Conservation (phyloP, 495 filamentous ascomycete genomes). For the Annulohypoxylon stygium region DNA sequence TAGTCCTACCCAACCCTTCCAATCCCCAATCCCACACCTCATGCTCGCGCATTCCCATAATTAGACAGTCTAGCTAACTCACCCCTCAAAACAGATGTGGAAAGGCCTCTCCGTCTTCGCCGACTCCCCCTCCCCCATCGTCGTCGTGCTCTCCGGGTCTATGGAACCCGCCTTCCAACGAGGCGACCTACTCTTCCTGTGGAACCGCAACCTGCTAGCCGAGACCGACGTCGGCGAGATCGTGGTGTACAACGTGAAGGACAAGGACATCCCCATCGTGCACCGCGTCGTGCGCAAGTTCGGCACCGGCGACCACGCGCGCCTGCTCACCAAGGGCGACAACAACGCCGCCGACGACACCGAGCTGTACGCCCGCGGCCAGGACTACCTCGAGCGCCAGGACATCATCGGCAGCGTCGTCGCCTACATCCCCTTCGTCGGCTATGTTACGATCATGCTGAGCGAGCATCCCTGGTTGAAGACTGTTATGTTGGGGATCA, state of each 20-base stretch:
- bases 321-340: constrained; percentile 95
- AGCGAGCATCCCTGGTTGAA: constrained; percentile 98
- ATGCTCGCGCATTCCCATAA: background rate
- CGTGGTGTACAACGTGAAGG: constrained; percentile 93
- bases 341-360: constrained; percentile 96
- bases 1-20: background rate
- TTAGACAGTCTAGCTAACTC: constrained; percentile 8
- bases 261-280: constrained; percentile 95
- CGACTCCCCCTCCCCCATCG: constrained; percentile 91
- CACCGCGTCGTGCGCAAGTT: constrained; percentile 85
- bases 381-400: constrained; percentile 85
- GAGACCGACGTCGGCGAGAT: constrained; percentile 86
- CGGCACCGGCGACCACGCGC: constrained; percentile 65
- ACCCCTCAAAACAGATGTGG: constrained; percentile 72
- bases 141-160: constrained; percentile 91
- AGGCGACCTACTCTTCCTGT: constrained; percentile 92
- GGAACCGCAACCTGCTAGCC: constrained; percentile 81
- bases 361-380: constrained; percentile 87
- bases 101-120: constrained; percentile 90
- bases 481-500: constrained; percentile 90
- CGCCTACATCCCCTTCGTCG: constrained; percentile 94
- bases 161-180: constrained; percentile 99
- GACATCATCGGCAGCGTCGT: constrained; percentile 96
- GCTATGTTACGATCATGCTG: constrained; percentile 97
- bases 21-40: background rate